A percentile compares a stretch with the other conserved stretches of the same genome.
These are phyloP conservation scores for Onygena corvina DNA, from an alignment of 2,329 filamentous ascomycete genomes.

Conservation along the genomic window DNA sequence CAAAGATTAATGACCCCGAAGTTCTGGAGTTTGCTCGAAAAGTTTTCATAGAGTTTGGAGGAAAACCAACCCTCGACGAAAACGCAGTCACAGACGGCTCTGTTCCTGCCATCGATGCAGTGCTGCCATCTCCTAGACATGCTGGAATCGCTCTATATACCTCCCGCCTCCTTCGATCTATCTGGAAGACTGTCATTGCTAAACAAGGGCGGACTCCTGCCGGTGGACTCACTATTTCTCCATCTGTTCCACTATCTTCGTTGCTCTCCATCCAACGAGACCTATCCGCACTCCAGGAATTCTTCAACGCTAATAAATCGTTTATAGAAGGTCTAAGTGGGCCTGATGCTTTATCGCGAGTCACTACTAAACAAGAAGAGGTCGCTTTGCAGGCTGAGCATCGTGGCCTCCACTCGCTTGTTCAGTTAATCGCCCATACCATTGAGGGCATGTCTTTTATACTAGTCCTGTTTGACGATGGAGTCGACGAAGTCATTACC, in stretches of 20 bases:
- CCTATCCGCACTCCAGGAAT: slow-evolving; percentile 64
- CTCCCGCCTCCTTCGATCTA: slow-evolving; percentile 69
- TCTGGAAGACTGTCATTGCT: slow-evolving; percentile 76
- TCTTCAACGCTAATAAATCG: slow-evolving; percentile 73
- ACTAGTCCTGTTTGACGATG: slow-evolving; percentile 85
- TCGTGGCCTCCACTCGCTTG: slow-evolving; percentile 74
- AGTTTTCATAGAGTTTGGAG: slow-evolving; percentile 85
- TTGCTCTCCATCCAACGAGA: slow-evolving; percentile 67
- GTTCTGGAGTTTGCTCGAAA: slow-evolving; percentile 75
- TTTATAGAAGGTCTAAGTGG: slow-evolving; percentile 93
- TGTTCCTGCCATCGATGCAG: slow-evolving; percentile 62
- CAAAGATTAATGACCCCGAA: slow-evolving; percentile 64
- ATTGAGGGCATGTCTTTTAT: slow-evolving; percentile 96
- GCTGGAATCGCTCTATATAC: slow-evolving; percentile 81
- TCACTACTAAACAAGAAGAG: slow-evolving; percentile 75
- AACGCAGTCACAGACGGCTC: slow-evolving; percentile 51
- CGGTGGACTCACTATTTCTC: slow-evolving; percentile 51
- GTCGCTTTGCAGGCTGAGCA: slow-evolving; percentile 88
- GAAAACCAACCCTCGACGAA: slow-evolving; percentile 72
- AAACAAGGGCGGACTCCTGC: slow-evolving; percentile 42
- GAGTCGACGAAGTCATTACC: slow-evolving; percentile 73
- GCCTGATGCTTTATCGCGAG: slow-evolving; percentile 67
- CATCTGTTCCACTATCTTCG: slow-evolving; percentile 56
- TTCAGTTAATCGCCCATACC: slow-evolving; percentile 76
- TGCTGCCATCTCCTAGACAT: slow-evolving; percentile 77